These are phyloP conservation scores for Sordaria brevicollis DNA, from an alignment of 495 filamentous ascomycete genomes.

Conservation along the genomic window DNA sequence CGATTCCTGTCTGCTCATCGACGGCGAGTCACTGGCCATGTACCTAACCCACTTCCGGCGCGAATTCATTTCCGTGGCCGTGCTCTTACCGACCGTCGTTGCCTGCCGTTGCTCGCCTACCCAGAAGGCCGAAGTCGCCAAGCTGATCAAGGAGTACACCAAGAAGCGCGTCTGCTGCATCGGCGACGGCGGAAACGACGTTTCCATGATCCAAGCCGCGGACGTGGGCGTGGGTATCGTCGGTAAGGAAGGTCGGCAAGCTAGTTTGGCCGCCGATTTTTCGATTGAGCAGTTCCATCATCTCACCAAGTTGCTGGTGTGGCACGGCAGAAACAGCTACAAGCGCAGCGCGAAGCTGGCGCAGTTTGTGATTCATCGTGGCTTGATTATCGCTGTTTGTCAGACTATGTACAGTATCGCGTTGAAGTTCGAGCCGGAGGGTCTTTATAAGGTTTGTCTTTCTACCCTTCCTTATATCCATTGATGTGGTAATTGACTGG, in stretches of 20 bases:
- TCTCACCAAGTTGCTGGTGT: slow-evolving; percentile 92
- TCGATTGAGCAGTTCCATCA: slow-evolving; percentile 91
- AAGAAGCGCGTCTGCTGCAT: slow-evolving; percentile 93
- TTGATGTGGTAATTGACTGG: too few species aligned
- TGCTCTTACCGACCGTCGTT: slow-evolving; percentile 81
- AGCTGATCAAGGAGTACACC: slow-evolving; percentile 82
- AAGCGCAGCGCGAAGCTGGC: slow-evolving; percentile 91
- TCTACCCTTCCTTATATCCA: too few species aligned
- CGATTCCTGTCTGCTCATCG: slow-evolving; percentile 84
- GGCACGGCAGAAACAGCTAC: slow-evolving; percentile 96
- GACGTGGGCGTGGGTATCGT: slow-evolving; percentile 98
- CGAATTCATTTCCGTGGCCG: slow-evolving; percentile 81
- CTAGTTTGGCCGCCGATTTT: slow-evolving; percentile 90
- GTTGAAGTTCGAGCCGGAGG: slow-evolving; percentile 80
- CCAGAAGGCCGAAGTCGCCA: slow-evolving; percentile 90
- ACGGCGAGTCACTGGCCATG: slow-evolving; percentile 78
- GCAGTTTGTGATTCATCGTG: slow-evolving; percentile 97
- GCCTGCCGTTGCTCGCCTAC: slow-evolving; percentile 96
- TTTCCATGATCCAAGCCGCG: slow-evolving; percentile 97
- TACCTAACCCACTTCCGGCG: slow-evolving; percentile 71
- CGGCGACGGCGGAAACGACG: slow-evolving; percentile 96
- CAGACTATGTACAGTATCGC: slow-evolving; percentile 98
- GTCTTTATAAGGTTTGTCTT: slow-evolving; percentile 60
- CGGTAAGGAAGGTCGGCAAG: slow-evolving; percentile 94
- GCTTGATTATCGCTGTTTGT: slow-evolving; percentile 86